A percentile compares a stretch with the other conserved stretches of the same genome.
Conservation (phyloP, 2,329 filamentous ascomycete species). For the Rutstroemia sp. region DNA sequence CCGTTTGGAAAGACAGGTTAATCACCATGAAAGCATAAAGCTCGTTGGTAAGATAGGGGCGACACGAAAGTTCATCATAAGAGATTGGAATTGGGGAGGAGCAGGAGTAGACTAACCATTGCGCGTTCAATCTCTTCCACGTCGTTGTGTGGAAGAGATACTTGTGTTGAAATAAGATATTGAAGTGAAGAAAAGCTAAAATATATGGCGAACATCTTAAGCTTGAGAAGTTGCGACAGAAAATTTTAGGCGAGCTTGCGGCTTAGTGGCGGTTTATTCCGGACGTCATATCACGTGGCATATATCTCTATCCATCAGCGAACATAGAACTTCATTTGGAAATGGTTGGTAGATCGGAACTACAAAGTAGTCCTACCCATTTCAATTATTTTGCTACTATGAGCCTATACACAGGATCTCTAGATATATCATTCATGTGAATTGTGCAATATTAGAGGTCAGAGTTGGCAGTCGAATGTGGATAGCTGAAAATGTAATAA, state of each 20-base stretch:
- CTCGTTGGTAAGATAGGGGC: conserved; percentile 48
- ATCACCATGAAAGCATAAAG: conserved; percentile 41
- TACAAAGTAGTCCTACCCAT: no score
- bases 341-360: no score
- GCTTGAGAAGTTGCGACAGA: no score
- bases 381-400: no score
- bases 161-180: neutral
- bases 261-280: no score
- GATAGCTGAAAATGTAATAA: neutral
- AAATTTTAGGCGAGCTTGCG: no score
- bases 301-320: no score
- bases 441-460: no score
- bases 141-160: neutral
- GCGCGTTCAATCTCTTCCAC: neutral
- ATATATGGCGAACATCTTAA: conserved; percentile 1
- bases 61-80: conserved; percentile 50
- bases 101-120: conserved; percentile 1
- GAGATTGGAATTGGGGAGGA: neutral
- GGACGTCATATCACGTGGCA: no score
- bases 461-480: neutral
- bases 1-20: conserved; percentile 53
- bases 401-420: no score
- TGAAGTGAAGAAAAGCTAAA: conserved; percentile 1
- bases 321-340: no score
- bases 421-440: no score